These are phyloP conservation scores for Pseudofabraea citricarpa DNA, from an alignment of 2,329 filamentous ascomycete genomes.

Conservation along the genomic window DNA sequence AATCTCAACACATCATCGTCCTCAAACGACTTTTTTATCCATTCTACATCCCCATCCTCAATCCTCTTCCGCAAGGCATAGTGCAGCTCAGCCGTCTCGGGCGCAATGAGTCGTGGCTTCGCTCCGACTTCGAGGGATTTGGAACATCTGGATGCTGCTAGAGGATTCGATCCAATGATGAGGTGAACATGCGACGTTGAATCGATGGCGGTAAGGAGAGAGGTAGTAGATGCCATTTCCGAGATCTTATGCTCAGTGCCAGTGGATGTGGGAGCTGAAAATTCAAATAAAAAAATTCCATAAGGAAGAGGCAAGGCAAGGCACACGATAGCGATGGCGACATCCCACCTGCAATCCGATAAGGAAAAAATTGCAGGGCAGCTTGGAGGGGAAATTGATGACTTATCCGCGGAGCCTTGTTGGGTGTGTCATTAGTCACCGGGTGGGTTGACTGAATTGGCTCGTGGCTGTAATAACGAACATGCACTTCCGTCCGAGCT, in stretches of 20 bases:
- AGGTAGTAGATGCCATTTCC: conserved; percentile 14
- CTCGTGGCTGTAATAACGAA: too few species aligned
- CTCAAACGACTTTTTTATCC: conserved; percentile 61
- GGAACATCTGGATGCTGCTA: conserved; percentile 78
- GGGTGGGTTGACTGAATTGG: too few species aligned
- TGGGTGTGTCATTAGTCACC: too few species aligned
- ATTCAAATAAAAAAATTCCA: background rate
- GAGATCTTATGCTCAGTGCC: too few species aligned
- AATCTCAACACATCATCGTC: conserved; percentile 69
- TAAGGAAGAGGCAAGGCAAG: background rate
- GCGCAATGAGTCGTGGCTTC: conserved; percentile 71
- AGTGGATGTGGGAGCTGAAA: too few species aligned
- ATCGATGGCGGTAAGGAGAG: conserved; percentile 69
- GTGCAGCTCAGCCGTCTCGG: conserved; percentile 55
- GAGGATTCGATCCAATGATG: conserved; percentile 77
- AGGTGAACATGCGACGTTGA: conserved; percentile 71
- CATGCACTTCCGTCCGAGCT: too few species aligned
- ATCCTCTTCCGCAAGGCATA: conserved; percentile 57
- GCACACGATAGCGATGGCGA: conserved; percentile 1
- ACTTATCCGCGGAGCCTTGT: background rate
- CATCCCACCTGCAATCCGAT: background rate
- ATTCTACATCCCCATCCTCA: conserved; percentile 60
- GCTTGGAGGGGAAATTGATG: background rate
- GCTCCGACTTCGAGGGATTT: conserved; percentile 82
- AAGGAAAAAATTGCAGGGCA: background rate